A percentile compares a stretch with the other conserved stretches of the same genome.
phyloP scores from a whole-genome alignment of 495 filamentous ascomycete species.

The Lophiostoma macrostomum region DNA sequence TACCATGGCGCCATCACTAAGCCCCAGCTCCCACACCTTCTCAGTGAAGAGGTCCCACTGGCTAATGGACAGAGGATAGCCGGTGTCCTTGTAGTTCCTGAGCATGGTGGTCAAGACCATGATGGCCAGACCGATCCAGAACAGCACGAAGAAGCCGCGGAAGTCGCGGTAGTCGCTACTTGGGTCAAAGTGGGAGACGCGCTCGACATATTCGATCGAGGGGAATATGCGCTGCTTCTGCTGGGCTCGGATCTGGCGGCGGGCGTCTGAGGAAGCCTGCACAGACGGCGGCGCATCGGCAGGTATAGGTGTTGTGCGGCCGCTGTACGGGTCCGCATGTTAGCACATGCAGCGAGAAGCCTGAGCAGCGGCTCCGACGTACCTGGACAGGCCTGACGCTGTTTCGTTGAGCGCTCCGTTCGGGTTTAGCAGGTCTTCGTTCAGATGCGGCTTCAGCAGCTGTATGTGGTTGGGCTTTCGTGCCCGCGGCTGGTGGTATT shows the following conservation, averaged over 20 bases:
- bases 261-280: constrained; percentile 76
- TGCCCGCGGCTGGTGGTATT: constrained; percentile 25
- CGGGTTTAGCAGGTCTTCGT: constrained; percentile 5
- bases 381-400: constrained; percentile 29
- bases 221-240: constrained; percentile 84
- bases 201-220: constrained; percentile 88
- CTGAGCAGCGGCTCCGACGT: not conserved
- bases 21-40: constrained; percentile 79
- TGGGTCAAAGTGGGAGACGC: constrained; percentile 95
- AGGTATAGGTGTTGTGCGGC: constrained; percentile 82
- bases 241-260: constrained; percentile 80
- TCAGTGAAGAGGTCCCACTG: constrained; percentile 85
- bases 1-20: constrained; percentile 84
- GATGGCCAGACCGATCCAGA: constrained; percentile 94
- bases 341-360: constrained; percentile 2
- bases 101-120: constrained; percentile 92
- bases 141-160: constrained; percentile 93
- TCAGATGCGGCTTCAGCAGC: constrained; percentile 18
- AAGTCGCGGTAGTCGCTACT: constrained; percentile 90
- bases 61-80: constrained; percentile 73
- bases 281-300: constrained; percentile 88
- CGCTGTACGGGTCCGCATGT: constrained; percentile 51
- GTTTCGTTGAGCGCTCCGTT: constrained; percentile 17
- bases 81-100: constrained; percentile 91
- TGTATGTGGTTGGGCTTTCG: constrained; percentile 25